Percentiles rank a stretch among this genome's conserved stretches.
phyloP scores from a whole-genome alignment of 78 protist genomes.

The Guillardia theta region DNA sequence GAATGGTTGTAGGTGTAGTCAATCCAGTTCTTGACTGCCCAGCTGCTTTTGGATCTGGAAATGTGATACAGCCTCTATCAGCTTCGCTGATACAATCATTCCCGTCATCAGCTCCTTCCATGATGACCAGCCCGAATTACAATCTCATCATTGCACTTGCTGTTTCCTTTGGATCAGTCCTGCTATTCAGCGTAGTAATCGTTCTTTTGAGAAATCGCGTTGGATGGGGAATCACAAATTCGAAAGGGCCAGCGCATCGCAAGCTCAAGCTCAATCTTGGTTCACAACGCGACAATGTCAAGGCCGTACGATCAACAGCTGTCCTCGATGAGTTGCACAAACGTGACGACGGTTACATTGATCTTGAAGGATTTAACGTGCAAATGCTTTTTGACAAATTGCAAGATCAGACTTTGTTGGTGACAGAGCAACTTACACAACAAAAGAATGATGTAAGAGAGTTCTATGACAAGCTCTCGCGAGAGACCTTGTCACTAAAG shows the following conservation, averaged over 20 bases:
- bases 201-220: neutral
- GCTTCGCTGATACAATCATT: neutral
- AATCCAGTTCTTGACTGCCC: constrained; percentile 40
- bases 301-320: no score
- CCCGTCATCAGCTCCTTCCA: neutral
- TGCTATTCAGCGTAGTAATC: neutral
- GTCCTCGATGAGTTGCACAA: constrained; percentile 2
- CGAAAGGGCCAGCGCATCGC: neutral
- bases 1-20: constrained; percentile 49
- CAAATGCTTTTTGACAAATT: constrained; percentile 55
- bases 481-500: constrained; percentile 46
- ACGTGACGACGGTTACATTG: neutral
- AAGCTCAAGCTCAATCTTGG: no score
- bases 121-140: constrained; percentile 9
- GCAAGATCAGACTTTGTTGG: constrained; percentile 46
- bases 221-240: neutral
- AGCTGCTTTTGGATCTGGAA: neutral
- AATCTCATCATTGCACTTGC: neutral
- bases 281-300: no score
- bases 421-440: constrained; percentile 31
- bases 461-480: constrained; percentile 48
- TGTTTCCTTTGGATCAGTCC: neutral
- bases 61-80: neutral
- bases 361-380: constrained; percentile 60
- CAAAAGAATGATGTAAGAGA: constrained; percentile 3